Evolutionary conservation across 257 asterid genomes (phyloP).

Genomic region (Petunia axillaris): DNA sequence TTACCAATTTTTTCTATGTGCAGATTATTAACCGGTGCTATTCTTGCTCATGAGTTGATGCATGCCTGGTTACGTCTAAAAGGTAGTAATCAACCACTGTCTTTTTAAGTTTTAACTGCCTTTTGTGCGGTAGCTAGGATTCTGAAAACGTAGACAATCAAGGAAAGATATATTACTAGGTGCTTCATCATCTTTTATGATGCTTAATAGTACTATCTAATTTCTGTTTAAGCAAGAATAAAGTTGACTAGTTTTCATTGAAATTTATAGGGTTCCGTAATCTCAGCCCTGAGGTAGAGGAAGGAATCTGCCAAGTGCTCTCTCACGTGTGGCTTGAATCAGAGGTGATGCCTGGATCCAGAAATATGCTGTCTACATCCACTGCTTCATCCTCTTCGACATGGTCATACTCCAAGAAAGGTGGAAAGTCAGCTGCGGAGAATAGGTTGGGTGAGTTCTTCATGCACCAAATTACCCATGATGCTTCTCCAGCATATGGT

Average conservation of each 20-base stretch:
- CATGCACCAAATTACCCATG: slow-evolving; percentile 84
- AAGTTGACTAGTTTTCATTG: not conserved
- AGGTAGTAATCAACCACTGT: slow-evolving; percentile 44
- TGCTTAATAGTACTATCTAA: slow-evolving; percentile 29
- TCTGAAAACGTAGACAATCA: not conserved
- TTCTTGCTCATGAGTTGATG: slow-evolving; percentile 96
- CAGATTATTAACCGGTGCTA: slow-evolving; percentile 91
- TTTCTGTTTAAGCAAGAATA: not conserved
- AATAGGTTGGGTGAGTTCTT: slow-evolving; percentile 81
- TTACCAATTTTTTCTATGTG: slow-evolving; percentile 24
- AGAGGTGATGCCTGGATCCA: slow-evolving; percentile 61
- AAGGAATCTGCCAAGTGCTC: slow-evolving; percentile 93
- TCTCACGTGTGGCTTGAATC: slow-evolving; percentile 87
- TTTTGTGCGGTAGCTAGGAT: not conserved
- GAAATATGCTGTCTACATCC: slow-evolving; percentile 47
- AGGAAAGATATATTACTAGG: not conserved
- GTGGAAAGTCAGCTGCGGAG: slow-evolving; percentile 65
- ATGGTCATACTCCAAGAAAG: slow-evolving; percentile 54
- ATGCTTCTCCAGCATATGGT: slow-evolving; percentile 87
- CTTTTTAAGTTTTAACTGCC: not conserved
- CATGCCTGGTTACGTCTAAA: slow-evolving; percentile 95
- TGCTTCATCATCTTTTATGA: slow-evolving; percentile 41
- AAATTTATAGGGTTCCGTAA: slow-evolving; percentile 60
- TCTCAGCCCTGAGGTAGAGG: slow-evolving; percentile 77
- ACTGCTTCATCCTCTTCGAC: slow-evolving; percentile 44